These are phyloP conservation scores for Spergularia azorica DNA, from an alignment of 179 eudicot species.

Conservation along the genomic window DNA sequence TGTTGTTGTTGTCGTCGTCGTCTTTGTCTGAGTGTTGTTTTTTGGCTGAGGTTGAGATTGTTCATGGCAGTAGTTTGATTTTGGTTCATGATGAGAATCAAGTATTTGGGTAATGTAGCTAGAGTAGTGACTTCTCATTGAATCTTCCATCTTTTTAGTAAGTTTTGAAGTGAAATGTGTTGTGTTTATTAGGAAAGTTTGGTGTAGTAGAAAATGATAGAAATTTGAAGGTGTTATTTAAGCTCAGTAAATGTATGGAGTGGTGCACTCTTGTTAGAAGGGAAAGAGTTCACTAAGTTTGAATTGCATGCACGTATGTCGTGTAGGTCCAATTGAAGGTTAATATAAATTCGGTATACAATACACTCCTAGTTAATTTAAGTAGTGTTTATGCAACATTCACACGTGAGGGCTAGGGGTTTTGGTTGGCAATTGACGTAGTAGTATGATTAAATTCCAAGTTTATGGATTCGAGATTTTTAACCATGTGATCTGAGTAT, in stretches of 20 bases:
- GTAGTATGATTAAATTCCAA: not conserved
- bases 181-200: not conserved
- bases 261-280: not conserved
- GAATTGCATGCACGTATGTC: not conserved
- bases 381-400: not conserved
- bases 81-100: slow-evolving; percentile 1
- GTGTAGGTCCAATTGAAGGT: no score
- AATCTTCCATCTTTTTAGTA: slow-evolving; percentile 7
- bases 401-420: slow-evolving; percentile 12
- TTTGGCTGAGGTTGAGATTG: not conserved
- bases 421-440: not conserved
- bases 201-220: not conserved
- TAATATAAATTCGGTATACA: no score
- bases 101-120: slow-evolving; percentile 2
- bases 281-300: not conserved
- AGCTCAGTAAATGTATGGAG: not conserved
- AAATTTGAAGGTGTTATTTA: not conserved
- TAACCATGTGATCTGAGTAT: not conserved
- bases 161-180: not conserved
- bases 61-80: not conserved
- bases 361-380: not conserved
- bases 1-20: slow-evolving; percentile 5
- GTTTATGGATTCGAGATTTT: no score
- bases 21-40: slow-evolving; percentile 22
- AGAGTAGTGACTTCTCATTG: slow-evolving; percentile 8